These are phyloP conservation scores for Aspergillus pseudoglaucus DNA, from an alignment of 2,329 filamentous ascomycete genomes.

Conservation along the genomic window DNA sequence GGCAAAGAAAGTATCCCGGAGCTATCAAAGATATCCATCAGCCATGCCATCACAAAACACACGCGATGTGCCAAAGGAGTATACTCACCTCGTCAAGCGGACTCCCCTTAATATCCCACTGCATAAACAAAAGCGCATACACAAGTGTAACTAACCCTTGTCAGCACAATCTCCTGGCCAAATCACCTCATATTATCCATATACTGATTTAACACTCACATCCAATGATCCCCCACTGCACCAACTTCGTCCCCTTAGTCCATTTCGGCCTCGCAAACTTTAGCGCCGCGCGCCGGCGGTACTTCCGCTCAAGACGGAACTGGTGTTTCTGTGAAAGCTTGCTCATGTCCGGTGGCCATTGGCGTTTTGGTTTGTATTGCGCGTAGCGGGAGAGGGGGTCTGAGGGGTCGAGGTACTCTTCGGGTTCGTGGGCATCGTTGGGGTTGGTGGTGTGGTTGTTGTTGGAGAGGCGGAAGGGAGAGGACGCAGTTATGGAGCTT, in stretches of 20 bases:
- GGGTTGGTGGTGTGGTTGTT: conserved; percentile 3
- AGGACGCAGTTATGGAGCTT: conserved; percentile 2
- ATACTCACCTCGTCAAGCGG: conserved; percentile 36
- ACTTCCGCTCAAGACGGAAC: conserved; percentile 62
- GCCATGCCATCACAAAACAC: not conserved
- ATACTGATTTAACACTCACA: conserved; percentile 34
- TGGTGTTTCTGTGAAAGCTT: conserved; percentile 59
- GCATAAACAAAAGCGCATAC: conserved; percentile 40
- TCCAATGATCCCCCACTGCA: conserved; percentile 49
- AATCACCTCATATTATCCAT: not conserved
- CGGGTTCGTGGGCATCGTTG: not conserved
- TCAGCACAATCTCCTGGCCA: not conserved
- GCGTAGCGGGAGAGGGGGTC: conserved; percentile 39
- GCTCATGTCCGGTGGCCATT: conserved; percentile 60
- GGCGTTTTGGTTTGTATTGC: conserved; percentile 53
- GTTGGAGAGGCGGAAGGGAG: conserved; percentile 15
- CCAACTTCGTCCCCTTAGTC: conserved; percentile 52
- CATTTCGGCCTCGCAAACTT: conserved; percentile 56
- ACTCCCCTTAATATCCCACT: conserved; percentile 37
- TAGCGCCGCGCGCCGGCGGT: conserved; percentile 54
- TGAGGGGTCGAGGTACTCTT: conserved; percentile 6
- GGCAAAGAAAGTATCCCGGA: conserved; percentile 29
- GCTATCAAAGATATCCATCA: conserved; percentile 11
- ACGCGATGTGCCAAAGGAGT: not conserved
- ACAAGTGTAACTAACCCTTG: conserved; percentile 7